Percentiles rank a stretch among this genome's conserved stretches.
These are phyloP conservation scores for Candida caryicola DNA, from an alignment of 805 yeast species.

Conservation along the genomic window DNA sequence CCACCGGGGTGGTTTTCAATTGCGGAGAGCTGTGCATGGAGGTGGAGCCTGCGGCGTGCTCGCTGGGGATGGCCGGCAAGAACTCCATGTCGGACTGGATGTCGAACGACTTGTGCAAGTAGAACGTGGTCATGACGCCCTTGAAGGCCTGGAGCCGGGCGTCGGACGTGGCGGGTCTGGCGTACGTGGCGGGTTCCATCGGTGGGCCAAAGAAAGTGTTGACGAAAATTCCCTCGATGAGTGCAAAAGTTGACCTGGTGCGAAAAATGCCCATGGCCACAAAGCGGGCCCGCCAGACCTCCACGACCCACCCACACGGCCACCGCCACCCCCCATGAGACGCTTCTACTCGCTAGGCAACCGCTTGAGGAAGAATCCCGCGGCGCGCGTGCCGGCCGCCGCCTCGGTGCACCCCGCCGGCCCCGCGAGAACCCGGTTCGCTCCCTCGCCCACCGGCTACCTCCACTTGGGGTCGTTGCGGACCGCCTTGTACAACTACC, in stretches of 20 bases:
- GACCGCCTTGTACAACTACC: slow-evolving; percentile 87
- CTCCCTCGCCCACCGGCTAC: slow-evolving; percentile 97
- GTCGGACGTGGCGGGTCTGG: neutral
- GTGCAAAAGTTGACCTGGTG: neutral
- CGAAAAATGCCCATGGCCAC: too few species aligned
- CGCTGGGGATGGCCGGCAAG: slow-evolving; percentile 25
- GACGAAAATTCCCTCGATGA: neutral
- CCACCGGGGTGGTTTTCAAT: slow-evolving; percentile 7
- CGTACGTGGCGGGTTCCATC: neutral
- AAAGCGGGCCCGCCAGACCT: neutral
- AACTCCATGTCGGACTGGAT: slow-evolving; percentile 70
- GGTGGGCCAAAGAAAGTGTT: neutral
- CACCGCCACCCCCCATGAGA: neutral
- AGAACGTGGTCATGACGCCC: slow-evolving; percentile 47
- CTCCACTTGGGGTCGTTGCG: slow-evolving; percentile 92
- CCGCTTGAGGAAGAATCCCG: neutral
- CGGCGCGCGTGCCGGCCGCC: slow-evolving; percentile 1
- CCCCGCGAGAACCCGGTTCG: slow-evolving; percentile 87
- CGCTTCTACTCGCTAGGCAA: neutral
- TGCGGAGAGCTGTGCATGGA: slow-evolving; percentile 1
- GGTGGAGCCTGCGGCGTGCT: neutral
- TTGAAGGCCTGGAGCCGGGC: slow-evolving; percentile 15
- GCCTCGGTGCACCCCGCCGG: slow-evolving; percentile 35
- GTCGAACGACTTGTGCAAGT: slow-evolving; percentile 67
- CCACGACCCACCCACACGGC: neutral